Evolutionary conservation across 2,329 filamentous ascomycete species (phyloP), one percentile per base, ranked within the genome.

Genomic region (Stagonosporopsis cucurbitacearum): DNA sequence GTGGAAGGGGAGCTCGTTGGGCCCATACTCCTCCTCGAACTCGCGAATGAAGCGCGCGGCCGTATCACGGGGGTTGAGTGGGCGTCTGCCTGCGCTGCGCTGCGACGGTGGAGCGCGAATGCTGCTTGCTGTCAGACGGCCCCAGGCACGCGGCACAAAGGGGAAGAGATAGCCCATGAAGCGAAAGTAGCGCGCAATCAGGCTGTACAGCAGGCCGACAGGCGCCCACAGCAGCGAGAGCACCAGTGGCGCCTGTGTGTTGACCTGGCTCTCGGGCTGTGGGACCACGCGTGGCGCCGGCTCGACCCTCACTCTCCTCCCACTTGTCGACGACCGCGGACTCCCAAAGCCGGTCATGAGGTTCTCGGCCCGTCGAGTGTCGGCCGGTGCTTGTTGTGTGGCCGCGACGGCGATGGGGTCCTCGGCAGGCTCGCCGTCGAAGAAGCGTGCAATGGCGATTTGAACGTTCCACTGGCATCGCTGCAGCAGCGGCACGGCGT

Each of bases 371-470:
- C 89, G 86, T 61, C 91, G 83, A 13, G 82, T 79, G 55, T 86
- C 78, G 60, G 40, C 13, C n/a, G 20, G 39, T 9, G 25, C 37
- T 26, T 78, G 70, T 28, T 78, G 70, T n/a, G 83, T 78, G 46
- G 88, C 83, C 54, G 90, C 91, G 54, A 89, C 89, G 54, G 90
- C 89, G 17, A 94, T 80, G 12, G 86, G 89, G 73, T 76, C 73
- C 54, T 96, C 91, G 44, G 92, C 85, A 3, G 89, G 89, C 78
- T 98, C 95, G 65, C 95, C 95, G 70, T 99, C 95, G 74, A 97
- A 99, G 84, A 98, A 98, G 72, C 96, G 96, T 63, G 95, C 87
- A 62, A 99, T 94, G 54, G 95, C 94, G 68, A 98, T 96, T 81
- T 94, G 90, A 0, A 96, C 90, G 72, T 98, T 99, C 95, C 95